Base-by-base conservation (phyloP, 169 alveolate species). In the Plasmodium gallinaceum region DNA sequence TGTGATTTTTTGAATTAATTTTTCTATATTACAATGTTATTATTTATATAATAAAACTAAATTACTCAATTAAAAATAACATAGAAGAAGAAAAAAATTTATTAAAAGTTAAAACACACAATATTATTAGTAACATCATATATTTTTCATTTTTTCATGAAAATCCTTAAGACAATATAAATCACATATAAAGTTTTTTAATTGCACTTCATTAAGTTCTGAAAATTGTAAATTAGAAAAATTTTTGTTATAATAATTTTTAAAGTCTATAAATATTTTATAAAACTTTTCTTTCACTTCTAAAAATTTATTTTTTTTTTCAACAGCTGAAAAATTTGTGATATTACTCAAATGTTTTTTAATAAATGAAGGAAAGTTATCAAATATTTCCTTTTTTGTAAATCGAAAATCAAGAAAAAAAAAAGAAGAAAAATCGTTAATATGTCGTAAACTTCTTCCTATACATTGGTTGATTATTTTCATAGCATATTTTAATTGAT, bases 391-490 rank as follows among this genome's bases (percentile, higher is more conserved):
- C 22, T 57, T 20, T 18, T 52, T 80, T 0, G 83, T 68, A 68
- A 91, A 95, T 37, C 99, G 93, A 22, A 90, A 54, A 87, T 98
- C 99, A 14, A 97, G 94, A 73, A 98, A 96, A 37, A 97, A 57
- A 43, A 98, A 93, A 1, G 97, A 93, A 0, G 99, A 98, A 94
- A 95, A 98, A 92, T 98, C 99, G 57, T 95, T 88, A 26, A 90
- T 96, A 91, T 98, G 99, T 45, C 99, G 94, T 68, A 98, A 96
- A 12, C 99, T 98, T 71, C 99, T 95, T 57, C 99, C 99, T 24
- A 98, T 96, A 48, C 99, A 94, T 93, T 98, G 98, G 88, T 98
- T 98, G 24, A 98, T 97, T 6, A 97, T 95, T 94, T 74, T 97
- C 98, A 94, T 96, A 93, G 86, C 99, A 96, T 96, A 65, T 94